A percentile compares a stretch with the other conserved stretches of the same genome.
Conservation (phyloP, 345 rosid species). For the Schrenkiella parvula region DNA sequence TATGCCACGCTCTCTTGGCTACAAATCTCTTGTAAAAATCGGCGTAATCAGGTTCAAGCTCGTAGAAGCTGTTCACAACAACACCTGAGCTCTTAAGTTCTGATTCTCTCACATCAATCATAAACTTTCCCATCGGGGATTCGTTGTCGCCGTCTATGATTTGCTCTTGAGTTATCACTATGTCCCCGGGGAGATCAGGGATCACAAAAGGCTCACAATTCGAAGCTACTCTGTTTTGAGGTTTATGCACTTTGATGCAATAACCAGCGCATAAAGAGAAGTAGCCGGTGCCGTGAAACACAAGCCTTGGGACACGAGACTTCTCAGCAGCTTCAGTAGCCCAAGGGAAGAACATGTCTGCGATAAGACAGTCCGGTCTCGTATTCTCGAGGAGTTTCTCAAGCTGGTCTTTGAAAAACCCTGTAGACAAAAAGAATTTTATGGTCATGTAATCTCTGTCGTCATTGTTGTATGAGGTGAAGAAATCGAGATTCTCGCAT, state of each 20-base stretch:
- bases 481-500: constrained; percentile 23
- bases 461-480: not conserved
- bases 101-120: constrained; percentile 26
- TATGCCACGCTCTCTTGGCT: constrained; percentile 17
- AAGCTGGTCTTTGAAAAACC: constrained; percentile 28
- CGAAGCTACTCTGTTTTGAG: constrained; percentile 31
- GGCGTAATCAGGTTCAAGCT: constrained; percentile 55
- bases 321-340: constrained; percentile 41
- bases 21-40: constrained; percentile 38
- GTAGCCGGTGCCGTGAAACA: constrained; percentile 49
- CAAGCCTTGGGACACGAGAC: constrained; percentile 44
- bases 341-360: constrained; percentile 64
- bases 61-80: constrained; percentile 63
- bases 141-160: not conserved
- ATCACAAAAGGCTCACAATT: constrained; percentile 38
- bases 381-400: constrained; percentile 15
- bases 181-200: constrained; percentile 39
- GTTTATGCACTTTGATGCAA: constrained; percentile 31
- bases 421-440: constrained; percentile 5
- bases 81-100: constrained; percentile 54
- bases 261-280: constrained; percentile 32
- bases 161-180: constrained; percentile 36
- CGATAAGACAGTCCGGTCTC: constrained; percentile 36
- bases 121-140: constrained; percentile 5
- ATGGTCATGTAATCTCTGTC: not conserved